Evolutionary conservation across 148 eudicot species (phyloP), one percentile per base, ranked within the genome.

Genomic region (Camellia granthamiana): DNA sequence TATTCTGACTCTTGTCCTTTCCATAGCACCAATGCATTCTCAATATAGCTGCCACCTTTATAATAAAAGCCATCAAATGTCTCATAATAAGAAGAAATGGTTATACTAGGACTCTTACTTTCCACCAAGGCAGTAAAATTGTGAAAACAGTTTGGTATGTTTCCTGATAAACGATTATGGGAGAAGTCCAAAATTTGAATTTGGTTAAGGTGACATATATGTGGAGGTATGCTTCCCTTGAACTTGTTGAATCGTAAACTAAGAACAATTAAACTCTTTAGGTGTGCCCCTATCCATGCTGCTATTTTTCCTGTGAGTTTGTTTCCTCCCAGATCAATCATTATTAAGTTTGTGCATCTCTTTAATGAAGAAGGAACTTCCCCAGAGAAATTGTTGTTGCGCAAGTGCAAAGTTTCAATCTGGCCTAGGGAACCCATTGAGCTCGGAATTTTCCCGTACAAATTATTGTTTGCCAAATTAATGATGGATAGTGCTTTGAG

Each of bases 1-100:
- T 75, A 75, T 65, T 79, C 78, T 4, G 15, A n/a, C 14, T 64
- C 83, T 56, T 69, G 67, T 72, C 87, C 83, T 78, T 69, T 75
- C 62, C 77, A 44, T 43, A 46, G 68, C 69, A 85, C n/a, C 4
- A 55, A 3, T n/a, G 23, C 62, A 75, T 38, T 80, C 49, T 56
- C 81, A 30, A 30, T 30, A 30, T 30, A 30, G 38, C 38, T 30
- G 38, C 38, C 38, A 30, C 38, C 38, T 30, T 30, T 1, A 30
- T 30, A 30, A 30, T 30, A 30, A 30, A 30, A 30, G 38, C 38
- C 38, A 30, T 30, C 38, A 30, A 30, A 30, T 30, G 38, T 30
- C 2, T 49, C 16, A 6, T 66, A 76, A 14, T n/a, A 0, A 4
- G 42, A 49, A 3, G 0, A 3, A 30, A 2, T 9, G 14, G 9